Percentiles rank a stretch among this genome's conserved stretches.
phyloP scores from a whole-genome alignment of 371 early-diverging fungal genomes.

The Mortierella sp. region DNA sequence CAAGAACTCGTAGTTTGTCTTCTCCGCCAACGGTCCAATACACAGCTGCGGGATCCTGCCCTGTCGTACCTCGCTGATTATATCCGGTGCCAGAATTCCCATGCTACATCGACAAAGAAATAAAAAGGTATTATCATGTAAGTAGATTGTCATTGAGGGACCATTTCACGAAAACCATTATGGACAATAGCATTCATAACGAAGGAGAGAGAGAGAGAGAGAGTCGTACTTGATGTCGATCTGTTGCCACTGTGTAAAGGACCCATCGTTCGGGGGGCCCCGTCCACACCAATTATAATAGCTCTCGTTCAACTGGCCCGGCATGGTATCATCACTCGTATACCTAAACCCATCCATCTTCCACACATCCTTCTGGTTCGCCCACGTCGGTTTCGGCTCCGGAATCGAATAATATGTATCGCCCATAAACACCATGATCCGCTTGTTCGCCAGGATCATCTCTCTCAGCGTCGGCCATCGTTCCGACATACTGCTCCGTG shows the following conservation, averaged over 20 bases:
- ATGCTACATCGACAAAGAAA: too few relatives aligned
- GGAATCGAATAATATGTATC: slow-evolving; percentile 33
- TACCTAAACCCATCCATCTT: slow-evolving; percentile 48
- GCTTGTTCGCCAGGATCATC: slow-evolving; percentile 51
- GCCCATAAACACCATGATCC: slow-evolving; percentile 54
- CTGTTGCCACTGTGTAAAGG: slow-evolving; percentile 47
- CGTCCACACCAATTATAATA: slow-evolving; percentile 38
- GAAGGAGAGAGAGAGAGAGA: neutral
- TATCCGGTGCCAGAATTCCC: slow-evolving; percentile 29
- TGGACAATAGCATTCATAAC: too few relatives aligned
- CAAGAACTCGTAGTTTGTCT: slow-evolving; percentile 36
- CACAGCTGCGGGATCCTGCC: slow-evolving; percentile 44
- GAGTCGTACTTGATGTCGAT: slow-evolving; percentile 55
- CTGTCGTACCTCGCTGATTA: slow-evolving; percentile 25
- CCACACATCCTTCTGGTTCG: slow-evolving; percentile 50
- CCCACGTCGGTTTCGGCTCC: slow-evolving; percentile 39
- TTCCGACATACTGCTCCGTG: slow-evolving; percentile 13
- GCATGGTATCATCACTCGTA: slow-evolving; percentile 18
- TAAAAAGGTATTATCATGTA: too few relatives aligned
- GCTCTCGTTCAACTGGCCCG: slow-evolving; percentile 32
- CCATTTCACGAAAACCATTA: too few relatives aligned
- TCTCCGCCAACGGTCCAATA: slow-evolving; percentile 35
- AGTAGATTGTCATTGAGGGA: too few relatives aligned
- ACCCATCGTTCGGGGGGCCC: slow-evolving; percentile 42
- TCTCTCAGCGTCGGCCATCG: slow-evolving; percentile 54